A percentile compares a stretch with the other conserved stretches of the same genome.
phyloP scores from a whole-genome alignment of 257 asterid species.

The Fraxinus anomala region DNA sequence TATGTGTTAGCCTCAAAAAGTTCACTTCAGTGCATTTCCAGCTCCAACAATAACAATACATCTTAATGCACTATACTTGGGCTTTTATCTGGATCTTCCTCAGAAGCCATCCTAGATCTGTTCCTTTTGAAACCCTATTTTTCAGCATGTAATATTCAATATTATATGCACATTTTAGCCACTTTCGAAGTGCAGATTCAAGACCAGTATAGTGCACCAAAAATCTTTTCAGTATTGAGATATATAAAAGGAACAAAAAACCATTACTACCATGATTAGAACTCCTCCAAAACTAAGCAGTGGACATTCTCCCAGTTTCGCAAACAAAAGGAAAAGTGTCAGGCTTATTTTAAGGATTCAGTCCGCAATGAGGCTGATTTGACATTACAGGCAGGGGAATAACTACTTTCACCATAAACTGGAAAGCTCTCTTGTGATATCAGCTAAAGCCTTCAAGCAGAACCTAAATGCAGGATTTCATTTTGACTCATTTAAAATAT shows the following conservation, averaged over 20 bases:
- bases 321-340: not conserved
- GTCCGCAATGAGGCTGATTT: not conserved
- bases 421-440: not conserved
- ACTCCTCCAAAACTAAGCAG: not conserved
- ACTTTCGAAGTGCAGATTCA: too few species aligned
- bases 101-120: too few species aligned
- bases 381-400: not conserved
- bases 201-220: not conserved
- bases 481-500: too few species aligned
- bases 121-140: too few species aligned
- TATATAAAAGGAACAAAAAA: too few species aligned
- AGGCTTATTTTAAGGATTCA: not conserved
- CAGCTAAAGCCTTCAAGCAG: not conserved
- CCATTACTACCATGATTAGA: conserved; percentile 1
- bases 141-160: not conserved
- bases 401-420: not conserved
- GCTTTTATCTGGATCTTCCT: too few species aligned
- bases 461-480: not conserved
- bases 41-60: not conserved
- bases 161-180: not conserved
- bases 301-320: not conserved
- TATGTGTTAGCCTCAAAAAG: not conserved
- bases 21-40: not conserved
- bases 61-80: not conserved
- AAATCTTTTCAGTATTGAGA: not conserved